Evolutionary conservation across 768 basidiomycete species (phyloP).

Genomic region (Neoboletus magnificus): DNA sequence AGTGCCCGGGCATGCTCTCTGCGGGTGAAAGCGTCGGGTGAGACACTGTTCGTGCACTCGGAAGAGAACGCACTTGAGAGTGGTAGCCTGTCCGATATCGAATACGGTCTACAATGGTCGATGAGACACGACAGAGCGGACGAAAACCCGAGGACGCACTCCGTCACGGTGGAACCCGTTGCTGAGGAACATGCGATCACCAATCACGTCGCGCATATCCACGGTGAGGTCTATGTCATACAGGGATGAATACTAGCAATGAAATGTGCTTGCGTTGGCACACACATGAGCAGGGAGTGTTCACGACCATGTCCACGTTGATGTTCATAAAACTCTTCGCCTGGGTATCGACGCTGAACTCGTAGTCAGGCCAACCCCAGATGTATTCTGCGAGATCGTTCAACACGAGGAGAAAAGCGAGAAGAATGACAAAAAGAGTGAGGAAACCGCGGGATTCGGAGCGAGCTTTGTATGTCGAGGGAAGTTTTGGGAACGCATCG

Average conservation of each 20-base stretch:
- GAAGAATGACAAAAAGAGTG: conserved; percentile 63
- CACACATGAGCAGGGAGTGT: conserved; percentile 92
- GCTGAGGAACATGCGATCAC: conserved; percentile 85
- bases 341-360: conserved; percentile 80
- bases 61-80: conserved; percentile 48
- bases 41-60: background rate
- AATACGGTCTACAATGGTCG: conserved; percentile 57
- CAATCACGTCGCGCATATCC: conserved; percentile 90
- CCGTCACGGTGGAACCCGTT: conserved; percentile 81
- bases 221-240: conserved; percentile 66
- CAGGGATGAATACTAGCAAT: background rate
- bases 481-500: conserved; percentile 87
- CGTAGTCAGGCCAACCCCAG: conserved; percentile 90
- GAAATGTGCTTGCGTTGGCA: conserved; percentile 11
- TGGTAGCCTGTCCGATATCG: conserved; percentile 76
- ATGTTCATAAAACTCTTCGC: conserved; percentile 65
- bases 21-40: background rate
- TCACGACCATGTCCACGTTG: conserved; percentile 90
- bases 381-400: conserved; percentile 90
- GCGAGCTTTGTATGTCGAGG: conserved; percentile 74
- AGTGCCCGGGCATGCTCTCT: conserved; percentile 65
- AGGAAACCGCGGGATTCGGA: conserved; percentile 79
- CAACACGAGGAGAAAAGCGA: conserved; percentile 72
- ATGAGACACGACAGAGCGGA: background rate
- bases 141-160: conserved; percentile 38